Percentiles rank a stretch among this genome's conserved stretches.
Conservation (phyloP, 2,329 filamentous ascomycete genomes). For the Colletotrichum neosansevieriae region DNA sequence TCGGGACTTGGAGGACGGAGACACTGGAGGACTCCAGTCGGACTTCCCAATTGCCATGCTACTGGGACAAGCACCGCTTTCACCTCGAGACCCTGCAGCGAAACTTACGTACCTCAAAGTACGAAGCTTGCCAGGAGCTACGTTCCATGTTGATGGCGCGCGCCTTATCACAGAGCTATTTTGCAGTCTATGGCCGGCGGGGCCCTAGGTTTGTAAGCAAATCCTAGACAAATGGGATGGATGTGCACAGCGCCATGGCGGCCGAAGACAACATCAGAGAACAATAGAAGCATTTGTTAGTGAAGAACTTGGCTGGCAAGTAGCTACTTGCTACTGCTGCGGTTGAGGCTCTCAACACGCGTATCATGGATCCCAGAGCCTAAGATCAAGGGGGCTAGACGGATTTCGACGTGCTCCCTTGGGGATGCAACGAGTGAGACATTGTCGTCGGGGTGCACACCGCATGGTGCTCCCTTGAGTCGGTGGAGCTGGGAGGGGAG, state of each 20-base stretch:
- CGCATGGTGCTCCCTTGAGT: slow-evolving; percentile 22
- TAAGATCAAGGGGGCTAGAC: slow-evolving; percentile 33
- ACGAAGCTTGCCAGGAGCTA: slow-evolving; percentile 36
- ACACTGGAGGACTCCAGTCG: background rate
- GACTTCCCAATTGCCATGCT: too few relatives aligned
- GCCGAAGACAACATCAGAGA: background rate
- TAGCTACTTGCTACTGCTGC: slow-evolving; percentile 34
- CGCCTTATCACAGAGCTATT: slow-evolving; percentile 14
- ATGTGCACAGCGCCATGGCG: slow-evolving; percentile 3
- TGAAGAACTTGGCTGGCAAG: slow-evolving; percentile 14
- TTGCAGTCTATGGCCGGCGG: slow-evolving; percentile 4
- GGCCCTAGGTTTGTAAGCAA: background rate
- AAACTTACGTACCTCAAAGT: slow-evolving; percentile 34
- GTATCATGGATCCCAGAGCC: slow-evolving; percentile 16
- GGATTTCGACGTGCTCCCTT: slow-evolving; percentile 14
- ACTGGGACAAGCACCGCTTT: slow-evolving; percentile 11
- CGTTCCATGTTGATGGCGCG: slow-evolving; percentile 35
- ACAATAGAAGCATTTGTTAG: slow-evolving; percentile 7
- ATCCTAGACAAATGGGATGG: slow-evolving; percentile 3
- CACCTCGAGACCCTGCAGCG: slow-evolving; percentile 28
- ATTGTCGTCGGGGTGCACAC: slow-evolving; percentile 30
- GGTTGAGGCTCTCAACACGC: slow-evolving; percentile 13
- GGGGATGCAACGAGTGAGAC: slow-evolving; percentile 30
- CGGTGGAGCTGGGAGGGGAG: slow-evolving; percentile 10
- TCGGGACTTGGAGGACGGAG: slow-evolving; percentile 8